Base-by-base conservation (phyloP, 2,329 filamentous ascomycete species). In the Pyrenophora tritici-repentis region DNA sequence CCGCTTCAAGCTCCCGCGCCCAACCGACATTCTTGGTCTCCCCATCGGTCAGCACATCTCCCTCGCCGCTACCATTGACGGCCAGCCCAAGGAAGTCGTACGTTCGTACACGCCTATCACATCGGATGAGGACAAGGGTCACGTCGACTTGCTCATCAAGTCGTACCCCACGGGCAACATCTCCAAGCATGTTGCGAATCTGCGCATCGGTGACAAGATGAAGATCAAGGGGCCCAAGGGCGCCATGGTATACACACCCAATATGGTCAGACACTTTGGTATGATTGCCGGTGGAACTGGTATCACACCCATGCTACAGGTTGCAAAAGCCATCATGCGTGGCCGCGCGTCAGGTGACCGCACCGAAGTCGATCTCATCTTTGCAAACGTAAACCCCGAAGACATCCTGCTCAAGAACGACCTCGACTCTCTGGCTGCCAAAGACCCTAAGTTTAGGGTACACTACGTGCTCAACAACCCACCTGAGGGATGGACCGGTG, bases 31-130 rank as follows among this genome's bases (percentile, higher is more conserved):
- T 74, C 90, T 97, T 68, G 94, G 94, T 70, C 89, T 97, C 36
- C 93, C 94, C 62, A 97, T 97, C 79, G 94, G 94, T 72, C 94
- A 99, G 80, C 94, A 99, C 81, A 97, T 99, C 78, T 97, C 93
- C 57, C 91, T 99, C 72, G 90, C 89, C 63, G 93, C 71, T 20
- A 74, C 67, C 24, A 72, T 78, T 37, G 71, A 70, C 36, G 76
- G 76, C 16, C 48, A 51, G 42, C 47, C 43, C 20, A 73, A 74
- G 42, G 63, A 73, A 59, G 68, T 75, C 51, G 68, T 75, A 17
- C 73, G 73, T 56, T 76, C 73, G 18, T 76, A 76, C 63, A 76
- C 73, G 1, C 73, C 73, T 29, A 73, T 75, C 29, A 75, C 73
- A 40, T 75, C 73, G 49, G 73, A 76, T 47, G 63, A 72, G 49